Conservation (phyloP, 2,329 filamentous ascomycete species). For the Huntiella omanensis region DNA sequence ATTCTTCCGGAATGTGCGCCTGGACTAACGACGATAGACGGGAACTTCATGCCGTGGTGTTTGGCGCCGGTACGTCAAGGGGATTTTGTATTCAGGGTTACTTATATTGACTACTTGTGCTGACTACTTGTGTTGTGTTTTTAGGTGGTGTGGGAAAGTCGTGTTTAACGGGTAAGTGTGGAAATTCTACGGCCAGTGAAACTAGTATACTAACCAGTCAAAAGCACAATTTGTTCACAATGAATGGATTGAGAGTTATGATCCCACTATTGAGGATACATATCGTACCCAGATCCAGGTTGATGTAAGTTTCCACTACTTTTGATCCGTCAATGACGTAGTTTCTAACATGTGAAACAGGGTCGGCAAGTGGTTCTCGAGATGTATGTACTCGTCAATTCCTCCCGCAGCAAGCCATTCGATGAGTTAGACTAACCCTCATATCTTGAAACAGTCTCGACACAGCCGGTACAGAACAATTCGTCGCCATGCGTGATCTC, state of each 20-base stretch:
- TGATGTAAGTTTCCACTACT: slow-evolving; percentile 43
- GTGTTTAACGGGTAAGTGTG: slow-evolving; percentile 59
- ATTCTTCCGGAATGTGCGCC: neutral
- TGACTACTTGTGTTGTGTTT: slow-evolving; percentile 10
- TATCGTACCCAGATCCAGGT: slow-evolving; percentile 61
- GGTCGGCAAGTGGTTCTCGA: slow-evolving; percentile 76
- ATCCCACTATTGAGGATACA: slow-evolving; percentile 62
- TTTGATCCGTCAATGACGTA: neutral
- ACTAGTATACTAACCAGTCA: slow-evolving; percentile 6
- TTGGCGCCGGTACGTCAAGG: slow-evolving; percentile 49
- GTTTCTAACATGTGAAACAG: slow-evolving; percentile 24
- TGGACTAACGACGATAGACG: slow-evolving; percentile 29
- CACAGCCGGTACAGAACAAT: slow-evolving; percentile 81
- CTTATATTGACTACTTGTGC: neutral
- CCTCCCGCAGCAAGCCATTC: neutral
- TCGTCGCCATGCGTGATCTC: slow-evolving; percentile 56
- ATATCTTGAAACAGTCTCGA: slow-evolving; percentile 40
- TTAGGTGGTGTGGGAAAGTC: slow-evolving; percentile 79
- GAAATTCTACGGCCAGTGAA: neutral
- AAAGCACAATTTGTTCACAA: slow-evolving; percentile 84
- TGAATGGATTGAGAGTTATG: slow-evolving; percentile 81
- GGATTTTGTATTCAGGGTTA: neutral
- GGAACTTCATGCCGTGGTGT: slow-evolving; percentile 67
- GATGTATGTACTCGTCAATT: slow-evolving; percentile 42
- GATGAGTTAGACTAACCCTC: neutral